Base-by-base conservation (phyloP, 495 filamentous ascomycete species). In the Oleoguttula mirabilis region DNA sequence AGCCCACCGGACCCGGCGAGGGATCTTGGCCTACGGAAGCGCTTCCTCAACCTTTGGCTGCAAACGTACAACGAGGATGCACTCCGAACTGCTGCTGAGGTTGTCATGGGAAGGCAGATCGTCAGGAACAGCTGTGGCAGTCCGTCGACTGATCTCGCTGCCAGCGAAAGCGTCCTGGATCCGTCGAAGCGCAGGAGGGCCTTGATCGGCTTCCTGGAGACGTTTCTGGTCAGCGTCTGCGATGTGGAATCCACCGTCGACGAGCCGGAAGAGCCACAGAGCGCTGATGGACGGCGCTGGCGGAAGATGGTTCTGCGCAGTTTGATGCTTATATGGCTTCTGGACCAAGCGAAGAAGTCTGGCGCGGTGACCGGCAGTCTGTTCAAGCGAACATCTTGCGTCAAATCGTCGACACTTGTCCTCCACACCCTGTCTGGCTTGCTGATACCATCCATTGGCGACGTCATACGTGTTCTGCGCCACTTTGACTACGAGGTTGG, bases 391-490 rank as follows among this genome's bases (percentile, higher is more conserved):
- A 61, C 60, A n/a, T 77, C 72, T 10, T 46, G 52, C 4, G 58
- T 70, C 50, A 82, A 80, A 53, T 72, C 70, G 4, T 79, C 78
- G 16, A 50, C 50, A 11, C 61, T 65, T 3, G 65, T 79, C 1
- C 58, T 82, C 0, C 66, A 71, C 37, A 64, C 66, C 15, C 50
- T 82, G 4, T 55, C 65, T 14, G 58, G 61, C 12, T 43, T 78
- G 27, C 57, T 82, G 10, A 48, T 79, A 1, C 76, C 78, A 4
- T 77, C 76, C 3, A 58, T 68, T 43, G 78, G 78, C 5, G 72
- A 80, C 50, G 63, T 79, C 37, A 54, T 55, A 7, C 67, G 75
- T 24, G 58, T 67, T 11, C 52, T 82, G 7, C 55, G 61, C 8
- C 75, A 78, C 53, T 55, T 82, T 14, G 66, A 70, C 36, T 81